phyloP scores from a whole-genome alignment of 768 basidiomycete species.

The Mycena polygramma region DNA sequence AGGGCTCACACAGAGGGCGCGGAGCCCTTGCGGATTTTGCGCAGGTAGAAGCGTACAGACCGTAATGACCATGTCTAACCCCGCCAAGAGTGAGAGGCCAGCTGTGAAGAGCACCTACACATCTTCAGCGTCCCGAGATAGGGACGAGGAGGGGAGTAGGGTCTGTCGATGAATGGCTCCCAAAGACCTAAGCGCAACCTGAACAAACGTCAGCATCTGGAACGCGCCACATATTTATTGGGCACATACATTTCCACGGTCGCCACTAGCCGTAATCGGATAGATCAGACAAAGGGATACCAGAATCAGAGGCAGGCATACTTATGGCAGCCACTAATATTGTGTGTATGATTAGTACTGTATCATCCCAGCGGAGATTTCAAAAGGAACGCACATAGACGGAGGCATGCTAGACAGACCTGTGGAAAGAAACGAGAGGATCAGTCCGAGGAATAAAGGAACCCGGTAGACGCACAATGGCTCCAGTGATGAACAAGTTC shows the following conservation, averaged over 20 bases:
- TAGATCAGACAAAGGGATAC: neutral
- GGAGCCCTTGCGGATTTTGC: slow-evolving; percentile 44
- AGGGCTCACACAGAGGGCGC: slow-evolving; percentile 46
- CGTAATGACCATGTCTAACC: slow-evolving; percentile 55
- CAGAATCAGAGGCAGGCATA: slow-evolving; percentile 16
- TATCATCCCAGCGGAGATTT: neutral
- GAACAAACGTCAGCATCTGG: neutral
- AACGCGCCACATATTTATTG: neutral
- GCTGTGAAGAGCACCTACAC: slow-evolving; percentile 58
- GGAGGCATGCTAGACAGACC: slow-evolving; percentile 39
- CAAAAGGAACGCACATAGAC: slow-evolving; percentile 38
- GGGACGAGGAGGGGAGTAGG: slow-evolving; percentile 31
- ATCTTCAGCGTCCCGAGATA: neutral
- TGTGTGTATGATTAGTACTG: neutral
- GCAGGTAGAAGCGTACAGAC: slow-evolving; percentile 51
- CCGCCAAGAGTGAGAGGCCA: slow-evolving; percentile 55
- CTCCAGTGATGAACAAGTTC: slow-evolving; percentile 44
- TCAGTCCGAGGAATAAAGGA: neutral
- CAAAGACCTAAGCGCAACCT: slow-evolving; percentile 37
- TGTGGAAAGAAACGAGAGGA: neutral
- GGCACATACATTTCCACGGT: slow-evolving; percentile 41
- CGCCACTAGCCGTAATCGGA: slow-evolving; percentile 32
- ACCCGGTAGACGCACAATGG: slow-evolving; percentile 33
- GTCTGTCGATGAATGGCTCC: slow-evolving; percentile 29
- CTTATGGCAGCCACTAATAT: slow-evolving; percentile 41